Evolutionary conservation across 1,284 basidiomycete species (phyloP).

Genomic region (Athelia psychrophila): DNA sequence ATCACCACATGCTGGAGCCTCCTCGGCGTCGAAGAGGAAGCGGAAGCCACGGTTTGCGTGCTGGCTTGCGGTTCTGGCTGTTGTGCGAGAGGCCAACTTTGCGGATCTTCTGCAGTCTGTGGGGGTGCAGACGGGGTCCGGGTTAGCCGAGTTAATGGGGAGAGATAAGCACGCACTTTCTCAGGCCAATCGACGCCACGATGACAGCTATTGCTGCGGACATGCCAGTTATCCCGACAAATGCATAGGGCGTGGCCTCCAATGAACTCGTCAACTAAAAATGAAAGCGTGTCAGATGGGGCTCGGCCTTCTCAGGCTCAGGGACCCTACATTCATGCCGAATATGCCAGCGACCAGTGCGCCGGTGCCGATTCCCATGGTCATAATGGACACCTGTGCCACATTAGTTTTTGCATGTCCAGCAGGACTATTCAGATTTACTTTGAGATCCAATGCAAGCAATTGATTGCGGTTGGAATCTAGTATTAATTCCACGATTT

Average conservation of each 20-base stretch:
- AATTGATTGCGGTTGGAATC: conserved; percentile 95
- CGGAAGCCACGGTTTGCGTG: conserved; percentile 47
- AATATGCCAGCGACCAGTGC: conserved; percentile 92
- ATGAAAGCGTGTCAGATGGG: conserved; percentile 13
- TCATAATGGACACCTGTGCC: conserved; percentile 83
- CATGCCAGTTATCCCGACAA: conserved; percentile 57
- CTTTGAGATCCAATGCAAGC: conserved; percentile 89
- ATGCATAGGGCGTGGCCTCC: conserved; percentile 68
- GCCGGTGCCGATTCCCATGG: conserved; percentile 90
- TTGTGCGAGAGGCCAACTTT: conserved; percentile 51
- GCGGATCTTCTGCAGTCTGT: conserved; percentile 44
- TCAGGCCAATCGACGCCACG: conserved; percentile 59
- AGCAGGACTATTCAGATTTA: conserved; percentile 20
- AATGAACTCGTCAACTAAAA: conserved; percentile 64
- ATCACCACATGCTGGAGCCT: conserved; percentile 47
- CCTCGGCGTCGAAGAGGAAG: conserved; percentile 52
- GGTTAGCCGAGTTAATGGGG: background rate
- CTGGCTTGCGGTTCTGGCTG: conserved; percentile 25
- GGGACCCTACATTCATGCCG: conserved; percentile 86
- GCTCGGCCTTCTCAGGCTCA: conserved; percentile 6
- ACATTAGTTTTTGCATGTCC: conserved; percentile 5
- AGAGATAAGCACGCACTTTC: conserved; percentile 41
- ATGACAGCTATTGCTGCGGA: conserved; percentile 52
- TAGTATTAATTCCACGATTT: conserved; percentile 95
- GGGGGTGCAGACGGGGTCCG: background rate